A percentile compares a stretch with the other conserved stretches of the same genome.
Conservation (phyloP, 345 rosid species). For the Fremontodendron californicum region DNA sequence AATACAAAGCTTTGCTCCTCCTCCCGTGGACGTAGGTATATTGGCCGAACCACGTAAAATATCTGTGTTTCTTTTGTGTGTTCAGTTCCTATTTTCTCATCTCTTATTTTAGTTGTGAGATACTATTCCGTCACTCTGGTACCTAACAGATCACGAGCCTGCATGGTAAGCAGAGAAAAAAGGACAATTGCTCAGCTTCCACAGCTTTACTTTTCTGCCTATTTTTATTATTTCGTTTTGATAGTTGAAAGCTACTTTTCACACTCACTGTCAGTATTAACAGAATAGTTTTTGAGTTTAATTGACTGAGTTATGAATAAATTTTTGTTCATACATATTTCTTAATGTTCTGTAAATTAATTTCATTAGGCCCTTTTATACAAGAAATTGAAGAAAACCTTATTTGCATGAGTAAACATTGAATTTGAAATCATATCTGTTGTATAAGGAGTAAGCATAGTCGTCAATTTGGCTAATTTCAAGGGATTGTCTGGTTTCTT, state of each 20-base stretch:
- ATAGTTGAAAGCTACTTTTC: background rate
- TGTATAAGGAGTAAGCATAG: background rate
- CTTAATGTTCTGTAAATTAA: background rate
- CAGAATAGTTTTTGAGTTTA: background rate
- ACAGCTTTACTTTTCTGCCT: background rate
- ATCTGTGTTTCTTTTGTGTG: too few relatives aligned
- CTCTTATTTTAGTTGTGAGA: too few relatives aligned
- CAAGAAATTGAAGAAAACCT: background rate
- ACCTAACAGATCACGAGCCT: constrained; percentile 2
- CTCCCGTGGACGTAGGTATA: too few relatives aligned
- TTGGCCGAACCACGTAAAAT: too few relatives aligned
- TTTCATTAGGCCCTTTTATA: background rate
- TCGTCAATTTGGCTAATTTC: background rate
- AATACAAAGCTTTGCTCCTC: too few relatives aligned
- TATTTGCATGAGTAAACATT: background rate
- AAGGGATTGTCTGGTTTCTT: background rate
- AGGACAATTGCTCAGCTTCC: background rate
- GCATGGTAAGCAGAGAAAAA: background rate
- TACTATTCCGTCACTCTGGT: too few relatives aligned
- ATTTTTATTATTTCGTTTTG: background rate
- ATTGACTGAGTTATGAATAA: too few relatives aligned
- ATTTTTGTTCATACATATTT: too few relatives aligned
- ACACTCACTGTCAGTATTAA: background rate
- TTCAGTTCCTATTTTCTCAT: too few relatives aligned
- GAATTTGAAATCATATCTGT: background rate